Conservation (phyloP, 2,329 filamentous ascomycete species). For the Diaporthe helianthi region DNA sequence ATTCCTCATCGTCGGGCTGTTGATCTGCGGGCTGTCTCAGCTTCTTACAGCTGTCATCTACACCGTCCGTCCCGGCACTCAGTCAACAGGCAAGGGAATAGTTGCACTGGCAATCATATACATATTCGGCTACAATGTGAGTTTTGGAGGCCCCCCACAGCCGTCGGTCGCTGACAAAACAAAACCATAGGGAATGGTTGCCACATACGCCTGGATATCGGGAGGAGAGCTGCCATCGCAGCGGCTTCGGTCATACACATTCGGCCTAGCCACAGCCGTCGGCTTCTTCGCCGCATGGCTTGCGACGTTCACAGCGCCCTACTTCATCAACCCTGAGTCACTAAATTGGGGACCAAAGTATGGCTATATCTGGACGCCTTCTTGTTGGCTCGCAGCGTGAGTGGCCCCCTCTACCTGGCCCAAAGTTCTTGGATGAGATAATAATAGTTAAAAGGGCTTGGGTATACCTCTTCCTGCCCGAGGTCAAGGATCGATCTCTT, state of each 20-base stretch:
- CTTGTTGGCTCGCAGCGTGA: slow-evolving; percentile 43
- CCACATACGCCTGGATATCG: slow-evolving; percentile 63
- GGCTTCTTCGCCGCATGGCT: slow-evolving; percentile 64
- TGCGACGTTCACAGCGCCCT: slow-evolving; percentile 64
- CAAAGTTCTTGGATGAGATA: background rate
- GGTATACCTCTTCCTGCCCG: slow-evolving; percentile 59
- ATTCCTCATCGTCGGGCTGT: slow-evolving; percentile 58
- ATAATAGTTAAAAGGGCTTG: slow-evolving; percentile 37
- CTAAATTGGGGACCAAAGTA: slow-evolving; percentile 66
- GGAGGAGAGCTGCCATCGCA: slow-evolving; percentile 65
- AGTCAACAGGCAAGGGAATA: slow-evolving; percentile 52
- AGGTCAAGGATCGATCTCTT: slow-evolving; percentile 59
- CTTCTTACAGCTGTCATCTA: slow-evolving; percentile 61
- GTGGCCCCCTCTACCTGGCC: background rate
- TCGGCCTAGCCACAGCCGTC: slow-evolving; percentile 60
- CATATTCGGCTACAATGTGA: slow-evolving; percentile 59
- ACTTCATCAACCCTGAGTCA: slow-evolving; percentile 63
- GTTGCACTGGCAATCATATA: slow-evolving; percentile 61
- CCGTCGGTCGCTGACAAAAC: background rate
- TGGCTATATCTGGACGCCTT: slow-evolving; percentile 61
- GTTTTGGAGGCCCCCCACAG: background rate
- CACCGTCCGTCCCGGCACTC: slow-evolving; percentile 48
- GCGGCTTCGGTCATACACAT: slow-evolving; percentile 62
- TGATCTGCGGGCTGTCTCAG: slow-evolving; percentile 60
- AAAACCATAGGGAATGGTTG: slow-evolving; percentile 50